These are phyloP conservation scores for Coccomyxa sp. DNA, from an alignment of 139 green algal species.

Conservation along the genomic window DNA sequence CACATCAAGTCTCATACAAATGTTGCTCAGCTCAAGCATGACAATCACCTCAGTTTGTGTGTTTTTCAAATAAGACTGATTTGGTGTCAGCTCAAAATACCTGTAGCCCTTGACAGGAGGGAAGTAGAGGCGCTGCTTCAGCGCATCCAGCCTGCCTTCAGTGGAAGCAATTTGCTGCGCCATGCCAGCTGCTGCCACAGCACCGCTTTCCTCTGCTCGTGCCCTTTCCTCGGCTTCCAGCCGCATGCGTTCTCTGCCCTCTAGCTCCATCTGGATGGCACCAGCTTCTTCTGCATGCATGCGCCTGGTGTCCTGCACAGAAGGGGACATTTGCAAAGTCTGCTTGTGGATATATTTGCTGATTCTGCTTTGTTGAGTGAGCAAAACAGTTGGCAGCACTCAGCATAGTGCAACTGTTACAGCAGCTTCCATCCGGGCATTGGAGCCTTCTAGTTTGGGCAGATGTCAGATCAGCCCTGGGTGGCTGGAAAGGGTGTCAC, in stretches of 20 bases:
- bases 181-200: slow-evolving; percentile 28
- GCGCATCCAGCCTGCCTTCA: slow-evolving; percentile 42
- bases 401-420: background rate
- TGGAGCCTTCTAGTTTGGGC: background rate
- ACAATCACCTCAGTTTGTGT: no score
- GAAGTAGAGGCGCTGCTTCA: slow-evolving; percentile 65
- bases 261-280: slow-evolving; percentile 44
- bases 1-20: background rate
- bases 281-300: slow-evolving; percentile 48
- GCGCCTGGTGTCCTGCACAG: slow-evolving; percentile 40
- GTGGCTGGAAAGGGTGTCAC: no score
- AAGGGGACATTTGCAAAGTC: background rate
- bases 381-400: background rate
- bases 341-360: background rate
- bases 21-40: background rate
- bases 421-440: background rate
- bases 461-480: no score
- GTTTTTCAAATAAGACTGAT: no score
- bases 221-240: slow-evolving; percentile 22
- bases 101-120: slow-evolving; percentile 61
- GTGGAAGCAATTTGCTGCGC: slow-evolving; percentile 43
- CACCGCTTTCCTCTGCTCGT: slow-evolving; percentile 31
- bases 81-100: slow-evolving; percentile 12
- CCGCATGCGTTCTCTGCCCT: slow-evolving; percentile 28
- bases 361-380: background rate